These are phyloP conservation scores for Diaporthe citri DNA, from an alignment of 2,329 filamentous ascomycete species.

Conservation along the genomic window DNA sequence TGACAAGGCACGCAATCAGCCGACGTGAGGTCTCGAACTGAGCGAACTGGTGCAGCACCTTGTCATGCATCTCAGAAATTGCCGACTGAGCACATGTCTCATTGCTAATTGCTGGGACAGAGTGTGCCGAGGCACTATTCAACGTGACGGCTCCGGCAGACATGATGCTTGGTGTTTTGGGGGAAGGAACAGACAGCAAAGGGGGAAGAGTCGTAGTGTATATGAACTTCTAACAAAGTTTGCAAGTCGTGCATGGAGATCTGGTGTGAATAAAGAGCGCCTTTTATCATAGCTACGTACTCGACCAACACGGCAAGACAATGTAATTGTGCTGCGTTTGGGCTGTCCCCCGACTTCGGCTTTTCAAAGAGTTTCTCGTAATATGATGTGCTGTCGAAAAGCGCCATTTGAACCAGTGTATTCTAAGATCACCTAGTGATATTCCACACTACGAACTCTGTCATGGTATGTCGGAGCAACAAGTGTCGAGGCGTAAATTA, in stretches of 20 bases:
- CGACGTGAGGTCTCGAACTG: conserved; percentile 20
- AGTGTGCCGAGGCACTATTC: background rate
- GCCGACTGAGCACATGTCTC: background rate
- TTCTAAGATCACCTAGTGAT: background rate
- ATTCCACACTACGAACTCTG: background rate
- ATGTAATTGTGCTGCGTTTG: background rate
- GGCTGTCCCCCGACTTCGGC: background rate
- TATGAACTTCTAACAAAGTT: background rate
- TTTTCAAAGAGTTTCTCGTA: background rate
- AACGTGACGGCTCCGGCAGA: background rate
- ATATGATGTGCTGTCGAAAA: background rate
- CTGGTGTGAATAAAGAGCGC: background rate
- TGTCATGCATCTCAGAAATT: background rate
- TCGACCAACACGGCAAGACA: background rate
- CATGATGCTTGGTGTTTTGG: background rate
- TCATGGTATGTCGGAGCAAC: background rate
- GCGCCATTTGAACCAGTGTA: background rate
- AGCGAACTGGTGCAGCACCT: conserved; percentile 13
- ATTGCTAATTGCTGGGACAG: background rate
- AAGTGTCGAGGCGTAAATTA: background rate
- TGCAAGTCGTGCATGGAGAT: background rate
- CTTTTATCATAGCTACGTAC: background rate
- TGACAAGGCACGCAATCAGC: conserved; percentile 26
- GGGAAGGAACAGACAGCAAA: fast-evolving
- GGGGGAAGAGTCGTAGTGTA: no score